A percentile compares a stretch with the other conserved stretches of the same genome.
phyloP scores from a whole-genome alignment of 805 yeast genomes.

The Saturnispora sekii region DNA sequence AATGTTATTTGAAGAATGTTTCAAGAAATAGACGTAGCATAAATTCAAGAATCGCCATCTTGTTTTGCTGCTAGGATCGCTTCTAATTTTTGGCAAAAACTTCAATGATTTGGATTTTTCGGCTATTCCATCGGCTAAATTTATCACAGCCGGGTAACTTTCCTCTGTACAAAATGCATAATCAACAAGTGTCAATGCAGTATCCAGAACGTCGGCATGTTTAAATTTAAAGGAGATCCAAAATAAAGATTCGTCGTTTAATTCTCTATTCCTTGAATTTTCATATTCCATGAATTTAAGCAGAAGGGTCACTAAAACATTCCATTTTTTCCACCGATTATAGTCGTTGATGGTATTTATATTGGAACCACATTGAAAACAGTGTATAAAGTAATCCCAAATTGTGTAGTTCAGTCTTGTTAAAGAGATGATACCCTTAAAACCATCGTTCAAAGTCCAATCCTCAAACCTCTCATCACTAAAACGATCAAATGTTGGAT shows the following conservation, averaged over 20 bases:
- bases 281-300: background rate
- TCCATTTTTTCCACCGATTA: slow-evolving; percentile 1
- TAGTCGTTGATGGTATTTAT: background rate
- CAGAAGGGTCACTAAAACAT: background rate
- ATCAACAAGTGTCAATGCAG: slow-evolving; percentile 1
- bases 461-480: background rate
- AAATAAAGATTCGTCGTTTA: background rate
- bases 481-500: slow-evolving; percentile 1
- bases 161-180: slow-evolving; percentile 1
- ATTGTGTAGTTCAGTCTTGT: background rate
- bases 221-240: background rate
- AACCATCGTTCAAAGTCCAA: background rate
- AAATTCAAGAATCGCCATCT: slow-evolving; percentile 1
- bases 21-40: background rate
- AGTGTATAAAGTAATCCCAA: slow-evolving; percentile 8
- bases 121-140: background rate
- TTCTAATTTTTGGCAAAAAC: background rate
- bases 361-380: slow-evolving; percentile 5
- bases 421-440: background rate
- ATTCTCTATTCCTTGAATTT: background rate
- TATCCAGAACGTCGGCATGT: background rate
- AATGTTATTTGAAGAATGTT: background rate
- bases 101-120: background rate
- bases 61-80: background rate
- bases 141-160: background rate